phyloP scores from a whole-genome alignment of 2,329 filamentous ascomycete genomes.

The Exophiala calicioides region DNA sequence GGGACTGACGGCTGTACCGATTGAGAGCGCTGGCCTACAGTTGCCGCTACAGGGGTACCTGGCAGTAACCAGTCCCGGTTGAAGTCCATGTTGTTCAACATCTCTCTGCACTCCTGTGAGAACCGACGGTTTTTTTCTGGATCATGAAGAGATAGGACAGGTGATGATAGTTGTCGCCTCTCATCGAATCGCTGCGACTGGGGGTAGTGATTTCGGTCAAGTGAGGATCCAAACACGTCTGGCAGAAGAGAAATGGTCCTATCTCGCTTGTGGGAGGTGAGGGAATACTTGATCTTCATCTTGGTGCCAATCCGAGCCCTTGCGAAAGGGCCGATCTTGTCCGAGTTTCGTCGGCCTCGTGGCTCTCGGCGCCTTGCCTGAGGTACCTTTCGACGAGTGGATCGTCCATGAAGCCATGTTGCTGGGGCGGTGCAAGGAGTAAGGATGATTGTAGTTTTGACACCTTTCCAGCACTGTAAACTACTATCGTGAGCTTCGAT shows the following conservation, averaged over 20 bases:
- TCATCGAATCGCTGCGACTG: not conserved
- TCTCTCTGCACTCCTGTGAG: conserved; percentile 20
- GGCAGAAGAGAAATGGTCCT: not conserved
- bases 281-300: not conserved
- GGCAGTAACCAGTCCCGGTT: conserved; percentile 20
- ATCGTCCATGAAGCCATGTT: conserved; percentile 6
- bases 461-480: conserved; percentile 19
- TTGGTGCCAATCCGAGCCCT: conserved; percentile 3
- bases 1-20: not conserved
- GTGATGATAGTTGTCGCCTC: conserved; percentile 7
- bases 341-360: conserved; percentile 1
- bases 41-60: conserved; percentile 4
- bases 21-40: not conserved
- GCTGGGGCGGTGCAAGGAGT: conserved; percentile 1
- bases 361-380: conserved; percentile 11
- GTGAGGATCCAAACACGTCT: not conserved
- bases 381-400: conserved; percentile 3
- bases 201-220: not conserved
- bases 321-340: not conserved
- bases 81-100: conserved; percentile 21
- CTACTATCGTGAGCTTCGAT: conserved; percentile 1
- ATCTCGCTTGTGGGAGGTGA: not conserved
- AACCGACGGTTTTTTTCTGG: conserved; percentile 23
- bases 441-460: conserved; percentile 17
- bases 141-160: conserved; percentile 24